phyloP scores from a whole-genome alignment of 345 rosid genomes.

The Lagerstroemia speciosa region DNA sequence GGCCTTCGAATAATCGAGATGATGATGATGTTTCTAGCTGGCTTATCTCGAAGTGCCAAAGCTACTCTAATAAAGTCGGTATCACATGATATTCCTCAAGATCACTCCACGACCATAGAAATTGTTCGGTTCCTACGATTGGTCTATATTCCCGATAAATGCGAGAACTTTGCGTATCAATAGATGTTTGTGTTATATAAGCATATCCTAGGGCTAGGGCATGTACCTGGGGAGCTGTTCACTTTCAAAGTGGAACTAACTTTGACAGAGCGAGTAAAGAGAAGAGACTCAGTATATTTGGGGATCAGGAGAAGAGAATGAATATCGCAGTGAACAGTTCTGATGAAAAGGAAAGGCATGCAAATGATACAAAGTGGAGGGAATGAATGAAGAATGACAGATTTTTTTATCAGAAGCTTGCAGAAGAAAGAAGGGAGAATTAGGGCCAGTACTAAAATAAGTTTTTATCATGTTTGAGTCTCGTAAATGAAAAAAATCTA shows the following conservation, averaged over 20 bases:
- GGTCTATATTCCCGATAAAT: no score
- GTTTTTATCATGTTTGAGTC: not conserved
- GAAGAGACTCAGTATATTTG: not conserved
- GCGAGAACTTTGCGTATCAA: no score
- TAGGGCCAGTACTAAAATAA: not conserved
- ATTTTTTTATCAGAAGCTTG: conserved; percentile 22
- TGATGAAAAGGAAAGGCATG: not conserved
- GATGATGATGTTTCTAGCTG: no score
- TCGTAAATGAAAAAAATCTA: not conserved
- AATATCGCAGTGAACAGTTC: not conserved
- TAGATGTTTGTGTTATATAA: no score
- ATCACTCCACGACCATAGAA: not conserved
- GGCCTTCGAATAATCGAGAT: not conserved
- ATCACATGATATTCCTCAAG: not conserved
- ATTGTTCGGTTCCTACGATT: no score
- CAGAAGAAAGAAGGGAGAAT: conserved; percentile 14
- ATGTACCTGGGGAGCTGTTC: not conserved
- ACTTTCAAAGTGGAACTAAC: not conserved
- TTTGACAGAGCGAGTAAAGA: not conserved
- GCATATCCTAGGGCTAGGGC: no score
- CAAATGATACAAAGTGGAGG: conserved; percentile 30
- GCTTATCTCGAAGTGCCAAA: not conserved
- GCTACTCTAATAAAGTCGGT: not conserved
- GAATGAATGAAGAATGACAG: conserved; percentile 18
- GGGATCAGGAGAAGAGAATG: conserved; percentile 1